Evolutionary conservation across 1,284 basidiomycete genomes (phyloP), one percentile per base, ranked within the genome.

Genomic region (Sanghuangporus baumii): DNA sequence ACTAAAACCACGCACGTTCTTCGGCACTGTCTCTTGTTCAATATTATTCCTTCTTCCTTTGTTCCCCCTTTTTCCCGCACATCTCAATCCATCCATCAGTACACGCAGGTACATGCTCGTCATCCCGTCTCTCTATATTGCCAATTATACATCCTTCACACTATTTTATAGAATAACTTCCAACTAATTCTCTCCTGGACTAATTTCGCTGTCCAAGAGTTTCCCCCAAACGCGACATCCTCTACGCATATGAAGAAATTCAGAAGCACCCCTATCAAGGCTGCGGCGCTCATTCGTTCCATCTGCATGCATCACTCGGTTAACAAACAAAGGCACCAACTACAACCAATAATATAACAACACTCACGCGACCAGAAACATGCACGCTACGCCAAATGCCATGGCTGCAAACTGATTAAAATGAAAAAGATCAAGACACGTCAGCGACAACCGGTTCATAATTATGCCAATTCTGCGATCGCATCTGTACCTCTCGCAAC

Each of bases 361-460:
- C 67, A 87, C 92, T 84, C 80, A 92, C 89, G 89, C 89, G 71
- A 92, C 89, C 70, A 89, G 72, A 72, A 91, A 88, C 93, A 94
- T 94, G 79, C 92, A 94, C 69, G 83, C 73, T 67, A 94, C 91
- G 31, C 93, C 93, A 73, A 95, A 84, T 51, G 84, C 85, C 93
- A 95, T 94, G 57, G 92, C 93, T 60, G 80, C 86, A 74, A 94
- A 95, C 92, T 94, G 71, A 67, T 65, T 68, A 66, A 64, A 41
- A 57, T 66, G 47, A 59, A 23, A 41, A 41, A 50, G 47, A 60
- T 31, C 11, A 46, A 41, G 43, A 46, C 20, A 46, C 43, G 43
- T 46, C 20, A 46, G 20, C 16, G 43, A n/a, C 43, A 18, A 18
- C 43, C 26, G 26, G 26, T 31, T 31, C 26, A 31, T 31, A 3